phyloP scores from a whole-genome alignment of 2,329 filamentous ascomycete genomes.

The Hymenoscyphus fraxineus region DNA sequence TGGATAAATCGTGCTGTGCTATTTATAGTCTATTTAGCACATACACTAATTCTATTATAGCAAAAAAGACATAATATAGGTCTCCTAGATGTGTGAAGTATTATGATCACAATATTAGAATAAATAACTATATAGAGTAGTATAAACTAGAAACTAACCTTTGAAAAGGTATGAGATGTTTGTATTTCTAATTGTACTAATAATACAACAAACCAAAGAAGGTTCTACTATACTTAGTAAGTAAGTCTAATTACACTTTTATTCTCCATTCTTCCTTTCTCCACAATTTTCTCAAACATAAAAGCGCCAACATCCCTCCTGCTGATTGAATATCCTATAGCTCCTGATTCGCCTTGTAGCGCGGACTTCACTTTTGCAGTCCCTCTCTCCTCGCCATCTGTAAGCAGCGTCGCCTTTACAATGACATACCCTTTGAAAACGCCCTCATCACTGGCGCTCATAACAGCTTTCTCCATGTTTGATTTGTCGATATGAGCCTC shows the following conservation, averaged over 20 bases:
- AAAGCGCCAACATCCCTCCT: constrained; percentile 37
- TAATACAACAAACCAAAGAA: too few relatives aligned
- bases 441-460: constrained; percentile 21
- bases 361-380: constrained; percentile 26
- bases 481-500: constrained; percentile 47
- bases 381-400: constrained; percentile 29
- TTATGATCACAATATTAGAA: too few relatives aligned
- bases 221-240: background rate
- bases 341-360: constrained; percentile 26
- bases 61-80: too few relatives aligned
- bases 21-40: too few relatives aligned
- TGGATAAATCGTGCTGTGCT: too few relatives aligned
- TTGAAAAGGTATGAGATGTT: too few relatives aligned
- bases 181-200: too few relatives aligned
- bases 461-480: constrained; percentile 42
- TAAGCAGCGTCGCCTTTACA: constrained; percentile 33
- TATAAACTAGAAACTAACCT: too few relatives aligned
- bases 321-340: constrained; percentile 37
- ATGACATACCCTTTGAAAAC: constrained; percentile 16
- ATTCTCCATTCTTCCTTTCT: background rate
- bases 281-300: constrained; percentile 31
- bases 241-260: constrained; percentile 3
- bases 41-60: too few relatives aligned
- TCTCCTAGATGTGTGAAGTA: too few relatives aligned
- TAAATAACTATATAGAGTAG: too few relatives aligned